Conservation (phyloP, 2,329 filamentous ascomycete species). For the Apiospora hydei region DNA sequence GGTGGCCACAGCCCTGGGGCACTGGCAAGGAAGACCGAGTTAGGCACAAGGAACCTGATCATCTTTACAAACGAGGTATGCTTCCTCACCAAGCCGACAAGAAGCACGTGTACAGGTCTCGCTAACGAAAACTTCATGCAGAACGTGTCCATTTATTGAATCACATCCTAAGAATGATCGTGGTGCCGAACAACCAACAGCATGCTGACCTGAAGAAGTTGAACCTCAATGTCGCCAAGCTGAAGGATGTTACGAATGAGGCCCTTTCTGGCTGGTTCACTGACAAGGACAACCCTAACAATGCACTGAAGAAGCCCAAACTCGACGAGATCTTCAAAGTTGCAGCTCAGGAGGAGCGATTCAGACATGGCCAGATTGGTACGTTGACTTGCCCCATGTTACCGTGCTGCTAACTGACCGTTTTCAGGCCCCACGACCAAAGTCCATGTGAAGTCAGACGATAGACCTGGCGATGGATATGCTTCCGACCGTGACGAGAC, state of each 20-base stretch:
- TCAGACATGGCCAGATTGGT: slow-evolving; percentile 65
- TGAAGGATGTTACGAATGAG: slow-evolving; percentile 66
- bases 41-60: slow-evolving; percentile 76
- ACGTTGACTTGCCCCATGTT: slow-evolving; percentile 33
- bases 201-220: slow-evolving; percentile 61
- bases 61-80: slow-evolving; percentile 72
- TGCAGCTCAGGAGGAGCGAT: slow-evolving; percentile 63
- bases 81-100: neutral
- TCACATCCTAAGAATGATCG: slow-evolving; percentile 66
- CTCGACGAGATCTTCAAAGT: slow-evolving; percentile 69
- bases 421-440: slow-evolving; percentile 43
- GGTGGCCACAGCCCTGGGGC: slow-evolving; percentile 70
- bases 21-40: slow-evolving; percentile 60
- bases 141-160: slow-evolving; percentile 66
- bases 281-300: slow-evolving; percentile 61
- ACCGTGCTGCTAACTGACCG: neutral
- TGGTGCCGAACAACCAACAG: slow-evolving; percentile 57
- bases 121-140: slow-evolving; percentile 39
- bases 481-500: slow-evolving; percentile 55
- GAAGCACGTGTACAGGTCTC: neutral
- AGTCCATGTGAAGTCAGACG: slow-evolving; percentile 60
- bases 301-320: slow-evolving; percentile 61
- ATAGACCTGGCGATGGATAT: slow-evolving; percentile 57
- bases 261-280: slow-evolving; percentile 65
- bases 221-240: slow-evolving; percentile 59